These are phyloP conservation scores for Termitomyces sp. DNA, from an alignment of 768 basidiomycete species.

Conservation along the genomic window DNA sequence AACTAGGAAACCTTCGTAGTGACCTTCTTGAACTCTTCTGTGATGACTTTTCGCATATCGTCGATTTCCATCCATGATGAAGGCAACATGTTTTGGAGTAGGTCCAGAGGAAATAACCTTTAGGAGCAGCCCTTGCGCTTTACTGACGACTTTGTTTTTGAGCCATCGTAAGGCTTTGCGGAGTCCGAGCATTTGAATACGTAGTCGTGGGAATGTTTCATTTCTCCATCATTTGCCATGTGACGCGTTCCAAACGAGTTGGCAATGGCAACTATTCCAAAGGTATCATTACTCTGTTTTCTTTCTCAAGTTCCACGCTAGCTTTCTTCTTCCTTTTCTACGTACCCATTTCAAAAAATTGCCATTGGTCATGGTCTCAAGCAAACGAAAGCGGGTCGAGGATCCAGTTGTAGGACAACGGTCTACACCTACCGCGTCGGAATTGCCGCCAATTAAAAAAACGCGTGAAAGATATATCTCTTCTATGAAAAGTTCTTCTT, in stretches of 20 bases:
- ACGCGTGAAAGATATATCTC: conserved; percentile 9
- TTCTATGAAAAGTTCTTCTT: background rate
- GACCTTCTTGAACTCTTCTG: conserved; percentile 70
- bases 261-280: background rate
- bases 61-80: conserved; percentile 97
- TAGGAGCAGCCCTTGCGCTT: conserved; percentile 8
- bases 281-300: background rate
- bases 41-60: conserved; percentile 75
- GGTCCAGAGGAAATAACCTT: conserved; percentile 73
- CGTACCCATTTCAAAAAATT: too few species aligned
- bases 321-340: background rate
- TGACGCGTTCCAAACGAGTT: background rate
- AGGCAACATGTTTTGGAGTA: conserved; percentile 84
- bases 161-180: conserved; percentile 15
- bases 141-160: conserved; percentile 9
- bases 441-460: conserved; percentile 15
- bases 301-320: background rate
- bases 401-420: conserved; percentile 15
- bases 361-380: conserved; percentile 12
- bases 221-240: conserved; percentile 2
- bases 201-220: conserved; percentile 13
- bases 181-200: conserved; percentile 7
- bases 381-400: conserved; percentile 25
- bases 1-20: conserved; percentile 78
- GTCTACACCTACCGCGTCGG: background rate